Evolutionary conservation across 495 filamentous ascomycete genomes (phyloP).

Genomic region (Xylaria scruposa): DNA sequence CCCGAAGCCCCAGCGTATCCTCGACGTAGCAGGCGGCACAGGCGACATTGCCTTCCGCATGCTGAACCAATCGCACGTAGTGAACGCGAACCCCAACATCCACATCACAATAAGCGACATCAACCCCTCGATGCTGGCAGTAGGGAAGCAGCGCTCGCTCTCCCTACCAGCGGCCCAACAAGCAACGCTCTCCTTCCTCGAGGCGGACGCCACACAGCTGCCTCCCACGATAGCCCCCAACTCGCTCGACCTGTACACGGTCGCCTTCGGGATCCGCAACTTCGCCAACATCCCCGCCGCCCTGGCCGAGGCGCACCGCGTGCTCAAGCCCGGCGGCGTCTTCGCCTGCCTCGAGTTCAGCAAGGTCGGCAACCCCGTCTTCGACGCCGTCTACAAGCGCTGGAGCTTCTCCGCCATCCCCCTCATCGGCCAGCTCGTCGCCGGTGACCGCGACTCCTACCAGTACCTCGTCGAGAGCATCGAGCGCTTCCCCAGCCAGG

Average conservation of each 20-base stretch:
- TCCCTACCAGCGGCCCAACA: constrained; percentile 53
- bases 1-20: constrained; percentile 68
- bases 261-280: constrained; percentile 97
- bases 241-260: constrained; percentile 90
- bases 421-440: constrained; percentile 92
- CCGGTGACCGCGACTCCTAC: constrained; percentile 92
- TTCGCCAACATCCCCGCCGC: constrained; percentile 87
- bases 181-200: constrained; percentile 71
- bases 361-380: constrained; percentile 73
- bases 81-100: constrained; percentile 80
- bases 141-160: constrained; percentile 77
- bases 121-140: constrained; percentile 90
- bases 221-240: constrained; percentile 42
- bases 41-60: constrained; percentile 98
- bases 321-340: constrained; percentile 91
- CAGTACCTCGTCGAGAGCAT: constrained; percentile 99
- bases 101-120: constrained; percentile 93
- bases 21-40: constrained; percentile 96
- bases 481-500: constrained; percentile 87
- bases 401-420: constrained; percentile 97
- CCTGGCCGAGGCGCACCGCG: constrained; percentile 79
- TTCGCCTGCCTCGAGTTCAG: constrained; percentile 98
- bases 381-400: constrained; percentile 89
- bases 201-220: constrained; percentile 89
- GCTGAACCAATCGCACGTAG: constrained; percentile 82